A percentile compares a stretch with the other conserved stretches of the same genome.
Conservation (phyloP, 306 rosid genomes). For the Quercus wislizeni region DNA sequence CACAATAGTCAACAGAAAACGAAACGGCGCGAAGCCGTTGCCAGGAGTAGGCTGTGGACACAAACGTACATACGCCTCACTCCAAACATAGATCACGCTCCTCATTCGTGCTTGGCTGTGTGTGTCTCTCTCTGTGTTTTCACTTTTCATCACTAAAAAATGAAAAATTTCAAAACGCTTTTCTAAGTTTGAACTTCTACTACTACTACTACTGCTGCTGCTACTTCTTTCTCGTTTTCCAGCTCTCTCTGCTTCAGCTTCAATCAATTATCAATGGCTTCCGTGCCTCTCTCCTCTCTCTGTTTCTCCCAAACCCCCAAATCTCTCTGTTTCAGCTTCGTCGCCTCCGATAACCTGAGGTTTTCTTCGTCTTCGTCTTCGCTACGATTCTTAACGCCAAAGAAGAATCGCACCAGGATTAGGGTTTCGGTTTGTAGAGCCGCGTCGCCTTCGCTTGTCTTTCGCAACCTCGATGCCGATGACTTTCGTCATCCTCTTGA, state of each 20-base stretch:
- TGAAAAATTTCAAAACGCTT: background rate
- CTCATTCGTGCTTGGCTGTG: no score
- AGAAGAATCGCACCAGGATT: conserved; percentile 20
- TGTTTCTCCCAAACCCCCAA: conserved; percentile 36
- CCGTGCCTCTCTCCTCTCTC: conserved; percentile 50
- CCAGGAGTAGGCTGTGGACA: conserved; percentile 59
- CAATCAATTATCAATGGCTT: conserved; percentile 49
- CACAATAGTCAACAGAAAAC: conserved; percentile 53
- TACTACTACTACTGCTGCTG: background rate
- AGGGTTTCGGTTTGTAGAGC: conserved; percentile 48
- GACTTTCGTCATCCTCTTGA: conserved; percentile 97
- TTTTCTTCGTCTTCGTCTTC: conserved; percentile 11
- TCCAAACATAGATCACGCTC: background rate
- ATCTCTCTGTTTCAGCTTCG: conserved; percentile 22
- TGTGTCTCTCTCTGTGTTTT: no score
- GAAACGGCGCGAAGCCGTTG: conserved; percentile 59
- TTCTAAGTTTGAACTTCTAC: background rate
- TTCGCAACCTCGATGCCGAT: conserved; percentile 85
- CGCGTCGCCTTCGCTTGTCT: conserved; percentile 38
- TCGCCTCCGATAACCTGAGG: conserved; percentile 27
- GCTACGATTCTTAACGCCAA: conserved; percentile 19
- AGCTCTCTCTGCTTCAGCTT: conserved; percentile 3
- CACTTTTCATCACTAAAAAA: background rate
- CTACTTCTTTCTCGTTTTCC: background rate
- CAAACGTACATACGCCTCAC: conserved; percentile 23